Conservation (phyloP, 352 stramenopile species). For the Phytophthora fragariaefolia region DNA sequence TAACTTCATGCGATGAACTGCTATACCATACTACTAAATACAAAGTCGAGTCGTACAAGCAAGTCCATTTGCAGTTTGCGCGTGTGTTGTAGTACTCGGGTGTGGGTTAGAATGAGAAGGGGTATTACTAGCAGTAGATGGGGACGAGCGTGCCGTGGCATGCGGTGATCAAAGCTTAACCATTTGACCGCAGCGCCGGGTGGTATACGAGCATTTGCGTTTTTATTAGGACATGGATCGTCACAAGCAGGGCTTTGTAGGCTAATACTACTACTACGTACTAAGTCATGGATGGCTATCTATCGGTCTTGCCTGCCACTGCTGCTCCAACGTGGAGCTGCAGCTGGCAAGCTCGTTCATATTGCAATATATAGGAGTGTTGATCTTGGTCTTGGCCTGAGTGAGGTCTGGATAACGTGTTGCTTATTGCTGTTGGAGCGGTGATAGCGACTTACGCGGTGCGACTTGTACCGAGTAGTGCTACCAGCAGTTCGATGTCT, state of each 20-base stretch:
- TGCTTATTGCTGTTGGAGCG: neutral
- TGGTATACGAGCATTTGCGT: too few species aligned
- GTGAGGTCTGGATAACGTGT: too few species aligned
- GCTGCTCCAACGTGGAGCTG: too few species aligned
- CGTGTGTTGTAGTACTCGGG: too few species aligned
- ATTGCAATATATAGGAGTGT: slow-evolving; percentile 18
- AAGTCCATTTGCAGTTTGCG: neutral
- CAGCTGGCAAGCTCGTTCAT: slow-evolving; percentile 18
- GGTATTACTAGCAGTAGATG: too few species aligned
- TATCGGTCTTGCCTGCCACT: slow-evolving; percentile 7
- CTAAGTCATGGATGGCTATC: slow-evolving; percentile 10
- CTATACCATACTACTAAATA: slow-evolving; percentile 46
- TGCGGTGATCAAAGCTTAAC: too few species aligned
- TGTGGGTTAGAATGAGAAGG: too few species aligned
- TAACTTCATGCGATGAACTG: slow-evolving; percentile 23
- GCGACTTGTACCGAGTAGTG: slow-evolving; percentile 31
- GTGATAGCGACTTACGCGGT: slow-evolving; percentile 16
- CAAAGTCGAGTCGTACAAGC: slow-evolving; percentile 15
- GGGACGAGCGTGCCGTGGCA: too few species aligned
- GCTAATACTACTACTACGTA: neutral
- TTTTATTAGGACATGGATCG: too few species aligned
- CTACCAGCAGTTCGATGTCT: slow-evolving; percentile 40
- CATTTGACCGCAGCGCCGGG: too few species aligned
- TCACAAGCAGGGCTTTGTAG: slow-evolving; percentile 20
- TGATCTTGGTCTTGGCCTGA: neutral